Evolutionary conservation across 2,329 filamentous ascomycete species (phyloP), one percentile per base, ranked within the genome.

Genomic region (Lasiodiplodia hormozganensis): DNA sequence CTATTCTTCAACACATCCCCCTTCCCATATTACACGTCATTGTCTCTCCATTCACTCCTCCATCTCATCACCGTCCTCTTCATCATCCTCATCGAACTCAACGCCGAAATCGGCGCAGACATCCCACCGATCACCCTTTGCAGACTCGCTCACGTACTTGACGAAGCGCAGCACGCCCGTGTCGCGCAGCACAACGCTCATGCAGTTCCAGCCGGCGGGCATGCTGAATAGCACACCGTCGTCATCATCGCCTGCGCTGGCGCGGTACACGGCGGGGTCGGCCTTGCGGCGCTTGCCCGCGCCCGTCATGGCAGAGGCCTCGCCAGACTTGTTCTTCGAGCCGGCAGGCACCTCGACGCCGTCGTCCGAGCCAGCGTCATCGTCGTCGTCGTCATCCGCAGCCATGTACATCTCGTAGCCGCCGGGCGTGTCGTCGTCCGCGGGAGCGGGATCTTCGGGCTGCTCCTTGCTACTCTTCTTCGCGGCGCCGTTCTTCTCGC

Each of bases 321-420:
- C 76, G 1, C 72, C 73, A 34, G 58, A 40, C 60, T 71, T 74
- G 52, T 68, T 70, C 49, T 70, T 65, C 57, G 74, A 69, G 53
- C 71, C 71, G 8, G 73, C 56, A 6, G 79, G 77, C 16, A 82
- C 77, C 36, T 74, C 75, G 49, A 79, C 77, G 40, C 76, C 80
- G 62, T 81, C 75, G 53, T 82, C 75, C 12, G 78, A 79, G 21
- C 75, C 78, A 25, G 68, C 72, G 67, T 78, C 90, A 51, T 94
- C 92, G 65, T 84, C 80, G 57, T 89, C 87, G 53, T 69, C 90
- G 49, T 94, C 92, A 62, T 89, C 87, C 69, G 91, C 92, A 0
- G 93, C 94, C 94, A 97, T 97, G 85, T 97, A 97, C 69, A 97
- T 92, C 76, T 94, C 91, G 77, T 93, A 91, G 38, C 92, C 92